Conservation (phyloP, 1,284 basidiomycete genomes). For the Hemileia vastatrix region DNA sequence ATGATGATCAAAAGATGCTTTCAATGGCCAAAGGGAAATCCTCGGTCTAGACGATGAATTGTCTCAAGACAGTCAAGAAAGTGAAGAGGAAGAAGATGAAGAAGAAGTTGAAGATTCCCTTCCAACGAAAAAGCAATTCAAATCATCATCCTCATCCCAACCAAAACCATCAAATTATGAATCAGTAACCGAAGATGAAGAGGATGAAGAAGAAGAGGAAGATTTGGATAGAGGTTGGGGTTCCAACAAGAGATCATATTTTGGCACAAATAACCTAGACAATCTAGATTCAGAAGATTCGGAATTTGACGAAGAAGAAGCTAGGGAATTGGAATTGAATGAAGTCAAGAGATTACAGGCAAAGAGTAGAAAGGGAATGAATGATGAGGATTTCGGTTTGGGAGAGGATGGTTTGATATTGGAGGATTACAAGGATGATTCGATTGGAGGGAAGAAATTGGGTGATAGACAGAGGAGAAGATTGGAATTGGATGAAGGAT, state of each 20-base stretch:
- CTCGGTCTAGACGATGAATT: slow-evolving; percentile 29
- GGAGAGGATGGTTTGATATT: slow-evolving; percentile 52
- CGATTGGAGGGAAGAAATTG: slow-evolving; percentile 27
- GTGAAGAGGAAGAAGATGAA: slow-evolving; percentile 43
- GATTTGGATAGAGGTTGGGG: slow-evolving; percentile 75
- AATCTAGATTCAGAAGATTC: slow-evolving; percentile 38
- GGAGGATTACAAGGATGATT: slow-evolving; percentile 28
- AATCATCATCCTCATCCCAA: slow-evolving; percentile 40
- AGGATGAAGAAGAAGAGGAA: slow-evolving; percentile 51
- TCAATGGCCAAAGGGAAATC: slow-evolving; percentile 33
- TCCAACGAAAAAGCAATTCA: slow-evolving; percentile 44
- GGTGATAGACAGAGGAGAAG: slow-evolving; percentile 33
- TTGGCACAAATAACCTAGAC: slow-evolving; percentile 37
- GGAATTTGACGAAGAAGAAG: slow-evolving; percentile 46
- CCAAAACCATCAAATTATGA: slow-evolving; percentile 25
- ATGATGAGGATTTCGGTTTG: slow-evolving; percentile 74
- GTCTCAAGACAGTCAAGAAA: slow-evolving; percentile 26
- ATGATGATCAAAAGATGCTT: slow-evolving; percentile 46
- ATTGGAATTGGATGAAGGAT: slow-evolving; percentile 31
- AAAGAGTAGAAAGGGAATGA: slow-evolving; percentile 62
- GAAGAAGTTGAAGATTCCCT: slow-evolving; percentile 45
- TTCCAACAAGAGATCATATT: slow-evolving; percentile 41
- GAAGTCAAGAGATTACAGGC: slow-evolving; percentile 72
- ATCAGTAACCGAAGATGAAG: slow-evolving; percentile 55
- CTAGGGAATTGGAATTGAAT: slow-evolving; percentile 63